Conservation (phyloP, 306 rosid species). For the Castanopsis chinensis region DNA sequence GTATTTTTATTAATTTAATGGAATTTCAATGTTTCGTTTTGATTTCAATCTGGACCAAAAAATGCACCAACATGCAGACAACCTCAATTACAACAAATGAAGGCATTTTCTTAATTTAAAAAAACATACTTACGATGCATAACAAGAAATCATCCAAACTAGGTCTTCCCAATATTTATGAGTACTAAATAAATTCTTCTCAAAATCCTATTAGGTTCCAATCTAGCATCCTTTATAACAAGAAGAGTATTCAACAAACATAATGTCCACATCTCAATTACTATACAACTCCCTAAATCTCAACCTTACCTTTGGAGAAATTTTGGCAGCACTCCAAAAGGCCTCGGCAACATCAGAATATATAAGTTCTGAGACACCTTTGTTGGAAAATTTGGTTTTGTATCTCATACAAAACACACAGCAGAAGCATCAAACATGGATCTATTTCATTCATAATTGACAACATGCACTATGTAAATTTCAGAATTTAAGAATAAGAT, state of each 20-base stretch:
- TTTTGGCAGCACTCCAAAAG: constrained; percentile 76
- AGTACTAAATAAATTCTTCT: neutral
- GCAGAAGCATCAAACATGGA: no score
- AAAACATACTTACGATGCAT: neutral
- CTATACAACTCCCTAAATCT: neutral
- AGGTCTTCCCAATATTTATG: neutral
- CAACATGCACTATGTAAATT: no score
- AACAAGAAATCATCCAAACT: no score
- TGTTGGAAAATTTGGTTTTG: constrained; percentile 53
- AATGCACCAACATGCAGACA: neutral
- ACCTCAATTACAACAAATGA: neutral
- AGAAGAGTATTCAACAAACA: neutral
- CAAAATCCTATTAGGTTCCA: neutral
- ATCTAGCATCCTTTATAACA: no score
- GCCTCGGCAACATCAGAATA: constrained; percentile 90
- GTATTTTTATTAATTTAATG: no score
- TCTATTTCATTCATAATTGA: no score
- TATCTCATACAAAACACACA: no score
- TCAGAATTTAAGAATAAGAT: no score
- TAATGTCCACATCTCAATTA: neutral
- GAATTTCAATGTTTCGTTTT: no score
- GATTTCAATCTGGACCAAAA: neutral
- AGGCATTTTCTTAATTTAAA: neutral
- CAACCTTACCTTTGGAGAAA: constrained; percentile 84
- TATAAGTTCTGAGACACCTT: constrained; percentile 86